phyloP scores from a whole-genome alignment of 2,329 filamentous ascomycete genomes.

The Biscogniauxia mediterranea region DNA sequence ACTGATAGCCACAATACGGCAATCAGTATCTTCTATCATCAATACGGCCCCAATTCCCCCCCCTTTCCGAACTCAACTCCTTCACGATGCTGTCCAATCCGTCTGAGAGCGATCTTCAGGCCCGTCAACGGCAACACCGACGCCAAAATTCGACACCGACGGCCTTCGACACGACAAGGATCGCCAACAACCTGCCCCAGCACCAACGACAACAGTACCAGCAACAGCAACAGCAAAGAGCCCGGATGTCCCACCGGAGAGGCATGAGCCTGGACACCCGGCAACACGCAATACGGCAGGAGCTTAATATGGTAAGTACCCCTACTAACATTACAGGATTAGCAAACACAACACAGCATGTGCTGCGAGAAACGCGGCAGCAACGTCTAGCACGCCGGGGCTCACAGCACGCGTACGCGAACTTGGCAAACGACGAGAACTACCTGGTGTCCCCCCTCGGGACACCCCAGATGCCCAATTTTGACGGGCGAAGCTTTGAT shows the following conservation, averaged over 20 bases:
- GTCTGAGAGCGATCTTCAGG: slow-evolving; percentile 65
- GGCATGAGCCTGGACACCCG: slow-evolving; percentile 81
- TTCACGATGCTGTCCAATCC: slow-evolving; percentile 79
- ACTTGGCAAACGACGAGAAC: slow-evolving; percentile 46
- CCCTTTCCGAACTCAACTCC: slow-evolving; percentile 66
- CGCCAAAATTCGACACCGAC: slow-evolving; percentile 85
- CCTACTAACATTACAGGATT: slow-evolving; percentile 55
- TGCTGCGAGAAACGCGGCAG: slow-evolving; percentile 87
- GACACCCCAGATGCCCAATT: slow-evolving; percentile 54
- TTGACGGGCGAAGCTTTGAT: slow-evolving; percentile 48
- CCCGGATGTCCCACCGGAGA: slow-evolving; percentile 64
- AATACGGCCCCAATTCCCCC: slow-evolving; percentile 33
- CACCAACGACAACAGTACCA: slow-evolving; percentile 40
- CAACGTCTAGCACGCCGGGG: slow-evolving; percentile 80
- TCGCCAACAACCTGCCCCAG: slow-evolving; percentile 61
- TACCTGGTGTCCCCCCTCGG: slow-evolving; percentile 57
- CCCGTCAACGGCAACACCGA: slow-evolving; percentile 73
- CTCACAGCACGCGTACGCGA: slow-evolving; percentile 42
- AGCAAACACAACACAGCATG: slow-evolving; percentile 67
- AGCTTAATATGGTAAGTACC: slow-evolving; percentile 52
- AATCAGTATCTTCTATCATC: slow-evolving; percentile 47
- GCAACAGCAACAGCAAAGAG: slow-evolving; percentile 26
- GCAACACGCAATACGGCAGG: slow-evolving; percentile 50
- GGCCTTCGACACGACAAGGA: slow-evolving; percentile 73
- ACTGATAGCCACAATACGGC: slow-evolving; percentile 34